phyloP scores from a whole-genome alignment of 2,329 filamentous ascomycete genomes.

The Sporothrix luriei region DNA sequence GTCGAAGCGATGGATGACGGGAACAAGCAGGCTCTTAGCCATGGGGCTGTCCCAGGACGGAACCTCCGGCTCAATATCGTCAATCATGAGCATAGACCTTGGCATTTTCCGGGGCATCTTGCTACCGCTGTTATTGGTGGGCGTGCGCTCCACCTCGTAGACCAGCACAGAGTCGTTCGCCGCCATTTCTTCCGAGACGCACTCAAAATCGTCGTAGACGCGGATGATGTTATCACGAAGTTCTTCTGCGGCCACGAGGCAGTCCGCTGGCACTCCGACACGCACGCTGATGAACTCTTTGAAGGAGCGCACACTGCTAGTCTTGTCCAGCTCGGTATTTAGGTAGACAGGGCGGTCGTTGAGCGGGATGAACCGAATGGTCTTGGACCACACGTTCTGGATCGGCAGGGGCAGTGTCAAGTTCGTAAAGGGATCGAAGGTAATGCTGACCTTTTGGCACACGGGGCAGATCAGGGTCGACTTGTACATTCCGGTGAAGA shows the following conservation, averaged over 20 bases:
- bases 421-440: constrained; percentile 96
- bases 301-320: constrained; percentile 66
- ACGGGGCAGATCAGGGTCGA: constrained; percentile 90
- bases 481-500: constrained; percentile 98
- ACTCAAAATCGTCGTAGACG: constrained; percentile 69
- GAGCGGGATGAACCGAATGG: constrained; percentile 76
- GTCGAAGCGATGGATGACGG: constrained; percentile 65
- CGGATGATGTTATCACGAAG: constrained; percentile 86
- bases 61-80: constrained; percentile 52
- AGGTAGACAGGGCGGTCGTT: constrained; percentile 71
- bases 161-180: constrained; percentile 68
- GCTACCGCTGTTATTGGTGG: constrained; percentile 74
- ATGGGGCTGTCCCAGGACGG: constrained; percentile 61
- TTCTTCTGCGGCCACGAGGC: constrained; percentile 79
- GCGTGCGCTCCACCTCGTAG: constrained; percentile 74
- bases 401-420: constrained; percentile 88
- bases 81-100: constrained; percentile 56
- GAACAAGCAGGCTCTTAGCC: constrained; percentile 69
- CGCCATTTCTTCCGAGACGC: constrained; percentile 71
- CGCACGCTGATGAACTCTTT: constrained; percentile 72
- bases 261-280: constrained; percentile 64
- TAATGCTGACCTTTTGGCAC: constrained; percentile 95
- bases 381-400: constrained; percentile 76
- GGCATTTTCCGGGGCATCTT: constrained; percentile 49
- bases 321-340: constrained; percentile 77